Base-by-base conservation (phyloP, 176 grass and related monocot species). In the Raddia distichophylla region DNA sequence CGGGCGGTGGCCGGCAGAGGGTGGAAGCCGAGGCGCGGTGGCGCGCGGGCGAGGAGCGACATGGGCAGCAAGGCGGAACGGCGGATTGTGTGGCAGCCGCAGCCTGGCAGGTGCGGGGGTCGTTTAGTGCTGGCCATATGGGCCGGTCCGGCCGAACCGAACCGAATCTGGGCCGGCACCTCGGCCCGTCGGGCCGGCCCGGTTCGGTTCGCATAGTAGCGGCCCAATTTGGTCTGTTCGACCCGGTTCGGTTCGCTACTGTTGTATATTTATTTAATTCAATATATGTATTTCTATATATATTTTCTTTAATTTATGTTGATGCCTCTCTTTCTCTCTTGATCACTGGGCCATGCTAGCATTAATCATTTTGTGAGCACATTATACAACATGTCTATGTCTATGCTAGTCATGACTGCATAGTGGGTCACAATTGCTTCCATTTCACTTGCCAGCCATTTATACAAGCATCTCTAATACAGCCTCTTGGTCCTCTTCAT, bases 1-100 rank as follows among this genome's bases (percentile, higher is more conserved):
- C 10, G 34, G 52, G 61, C 52, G 42, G 82, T 18, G 69, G 8
- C 0, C 45, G 47, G 58, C 14, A 51, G 14, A n/a, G n/a, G 74
- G n/a, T n/a, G 58, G 63, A 76, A 54, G 44, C 27, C 50, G 60
- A 67, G 80, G 43, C 42, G 64, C 42, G 71, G 64, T 9, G 82
- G 71, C 9, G 80, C 59, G 49, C 80, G 67, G 67, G 27, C 58
- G 43, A 65, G 63, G 71, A 62, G 81, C 45, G 8, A n/a, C 57
- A 4, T 20, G n/a, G 76, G 76, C 76, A 80, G 76, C 76, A 80
- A 80, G 64, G 82, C 56, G 76, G 69, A 81, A 80, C 80, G 64
- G 82, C 56, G 76, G 69, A 81, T 70, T 46, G 69, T 60, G 43
- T 32, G 73, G 34, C 37, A 40, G 27, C 27, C 27, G 27, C 27